Conservation (phyloP, 805 yeast genomes). For the Candida xiaguanensis region DNA sequence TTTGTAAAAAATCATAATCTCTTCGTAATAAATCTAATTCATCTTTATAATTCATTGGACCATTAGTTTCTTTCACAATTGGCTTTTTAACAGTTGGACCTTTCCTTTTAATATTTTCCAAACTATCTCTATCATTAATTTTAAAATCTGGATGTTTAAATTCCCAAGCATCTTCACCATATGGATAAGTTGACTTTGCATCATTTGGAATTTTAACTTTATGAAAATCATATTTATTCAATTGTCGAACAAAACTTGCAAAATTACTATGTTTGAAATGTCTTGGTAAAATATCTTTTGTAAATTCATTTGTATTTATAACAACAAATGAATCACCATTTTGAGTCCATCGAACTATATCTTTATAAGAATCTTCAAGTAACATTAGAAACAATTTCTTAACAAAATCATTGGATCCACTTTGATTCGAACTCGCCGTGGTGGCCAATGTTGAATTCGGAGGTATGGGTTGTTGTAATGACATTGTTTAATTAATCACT, state of each 20-base stretch:
- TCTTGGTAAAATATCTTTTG: conserved; percentile 82
- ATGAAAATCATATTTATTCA: conserved; percentile 96
- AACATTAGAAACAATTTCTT: conserved; percentile 80
- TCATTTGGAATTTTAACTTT: conserved; percentile 77
- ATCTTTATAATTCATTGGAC: conserved; percentile 18
- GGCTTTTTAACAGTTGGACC: conserved; percentile 55
- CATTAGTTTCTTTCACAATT: background rate
- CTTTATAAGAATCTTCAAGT: conserved; percentile 71
- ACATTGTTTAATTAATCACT: background rate
- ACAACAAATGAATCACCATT: conserved; percentile 87
- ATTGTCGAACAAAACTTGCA: conserved; percentile 92
- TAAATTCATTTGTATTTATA: conserved; percentile 83
- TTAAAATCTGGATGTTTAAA: conserved; percentile 88
- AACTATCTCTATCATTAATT: conserved; percentile 67
- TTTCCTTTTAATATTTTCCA: conserved; percentile 85
- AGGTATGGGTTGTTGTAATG: conserved; percentile 6
- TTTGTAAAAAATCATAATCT: conserved; percentile 30
- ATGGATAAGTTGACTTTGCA: conserved; percentile 48
- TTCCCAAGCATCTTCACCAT: conserved; percentile 88
- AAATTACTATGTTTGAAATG: conserved; percentile 95
- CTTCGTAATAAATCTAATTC: conserved; percentile 30
- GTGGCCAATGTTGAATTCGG: conserved; percentile 10
- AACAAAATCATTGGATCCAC: conserved; percentile 74
- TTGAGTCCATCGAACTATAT: conserved; percentile 81
- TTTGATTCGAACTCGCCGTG: conserved; percentile 28